Base-by-base conservation (phyloP, 2,329 filamentous ascomycete genomes). In the Claviceps citrina region DNA sequence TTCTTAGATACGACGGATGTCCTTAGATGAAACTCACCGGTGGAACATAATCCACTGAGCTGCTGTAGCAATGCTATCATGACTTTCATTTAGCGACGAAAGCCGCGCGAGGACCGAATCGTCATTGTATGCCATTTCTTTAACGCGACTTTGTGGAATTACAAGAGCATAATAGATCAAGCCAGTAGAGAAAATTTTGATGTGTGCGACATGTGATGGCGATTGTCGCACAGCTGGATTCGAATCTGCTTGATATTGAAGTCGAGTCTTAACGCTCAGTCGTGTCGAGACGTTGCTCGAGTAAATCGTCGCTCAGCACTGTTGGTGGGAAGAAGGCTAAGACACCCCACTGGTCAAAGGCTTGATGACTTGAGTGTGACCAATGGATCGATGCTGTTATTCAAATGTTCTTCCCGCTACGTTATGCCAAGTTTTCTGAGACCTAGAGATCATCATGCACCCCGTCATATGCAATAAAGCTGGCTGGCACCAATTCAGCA, bases 31-130 rank as follows among this genome's bases (percentile, higher is more conserved):
- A 10, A 27, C 41, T 36, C 77, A 93, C 86, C 86, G 81, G 64
- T 98, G 89, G 59, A 98, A 98, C 81, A 98, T 93, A 46, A 98
- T 91, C 93, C 93, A 98, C 77, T 96, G 89, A 43, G 91, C 86
- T 46, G 93, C 87, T 27, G 84, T 89, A 45, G 93, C 76, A 55
- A 98, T 96, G 63, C 86, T 93, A 58, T 98, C 91, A 59, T 98
- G 89, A 9, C 86, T 93, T 64, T 98, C 93, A 62, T 94, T 95
- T 46, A 98, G 74, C 31, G 86, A 84, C 25, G 87, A 93, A 40
- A 98, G 79, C 67, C 95, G 95, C 40, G 89, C 85, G 59, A 87
- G 77, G 41, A 98, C 86, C 35, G 86, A 84, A 65, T 98, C 91
- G 62, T 96, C 87, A 49, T 82, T 91, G 65, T 94, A 96, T 34